Evolutionary conservation across 768 basidiomycete species (phyloP).

Genomic region (Sistotremastrum niveocremeum): DNA sequence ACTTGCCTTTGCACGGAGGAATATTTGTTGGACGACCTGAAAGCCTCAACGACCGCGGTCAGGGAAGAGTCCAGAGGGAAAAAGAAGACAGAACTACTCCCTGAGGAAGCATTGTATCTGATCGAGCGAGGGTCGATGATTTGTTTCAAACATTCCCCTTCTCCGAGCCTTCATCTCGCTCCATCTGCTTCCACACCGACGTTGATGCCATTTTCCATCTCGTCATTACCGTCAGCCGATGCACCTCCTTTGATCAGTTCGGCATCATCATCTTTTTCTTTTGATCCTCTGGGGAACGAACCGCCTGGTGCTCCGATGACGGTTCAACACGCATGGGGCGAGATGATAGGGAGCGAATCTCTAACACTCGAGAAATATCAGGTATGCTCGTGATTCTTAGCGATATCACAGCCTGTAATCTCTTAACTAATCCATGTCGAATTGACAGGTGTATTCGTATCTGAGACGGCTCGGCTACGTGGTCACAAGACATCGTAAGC

Average conservation of each 20-base stretch:
- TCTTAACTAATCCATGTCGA: neutral
- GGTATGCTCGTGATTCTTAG: constrained; percentile 28
- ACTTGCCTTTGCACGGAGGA: constrained; percentile 27
- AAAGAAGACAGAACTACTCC: constrained; percentile 73
- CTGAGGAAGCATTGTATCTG: constrained; percentile 91
- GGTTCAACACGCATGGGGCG: constrained; percentile 79
- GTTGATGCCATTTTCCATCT: constrained; percentile 4
- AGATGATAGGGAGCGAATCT: constrained; percentile 70
- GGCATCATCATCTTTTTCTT: constrained; percentile 17
- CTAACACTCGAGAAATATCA: constrained; percentile 81
- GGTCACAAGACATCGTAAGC: constrained; percentile 40
- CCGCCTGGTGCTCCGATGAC: constrained; percentile 63
- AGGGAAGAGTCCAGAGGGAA: constrained; percentile 21
- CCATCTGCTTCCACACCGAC: too few relatives aligned
- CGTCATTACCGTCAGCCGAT: constrained; percentile 7
- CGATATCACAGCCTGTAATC: neutral
- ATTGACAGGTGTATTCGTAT: constrained; percentile 73
- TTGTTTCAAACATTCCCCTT: constrained; percentile 49
- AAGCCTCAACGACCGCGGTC: too few relatives aligned
- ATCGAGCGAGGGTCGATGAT: constrained; percentile 82
- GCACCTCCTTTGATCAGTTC: constrained; percentile 3
- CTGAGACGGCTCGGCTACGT: constrained; percentile 85
- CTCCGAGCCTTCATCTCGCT: too few relatives aligned
- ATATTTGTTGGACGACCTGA: constrained; percentile 10
- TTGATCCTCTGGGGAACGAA: constrained; percentile 23